Conservation (phyloP, 768 basidiomycete species). For the Tylopilus vinaceipallidus region DNA sequence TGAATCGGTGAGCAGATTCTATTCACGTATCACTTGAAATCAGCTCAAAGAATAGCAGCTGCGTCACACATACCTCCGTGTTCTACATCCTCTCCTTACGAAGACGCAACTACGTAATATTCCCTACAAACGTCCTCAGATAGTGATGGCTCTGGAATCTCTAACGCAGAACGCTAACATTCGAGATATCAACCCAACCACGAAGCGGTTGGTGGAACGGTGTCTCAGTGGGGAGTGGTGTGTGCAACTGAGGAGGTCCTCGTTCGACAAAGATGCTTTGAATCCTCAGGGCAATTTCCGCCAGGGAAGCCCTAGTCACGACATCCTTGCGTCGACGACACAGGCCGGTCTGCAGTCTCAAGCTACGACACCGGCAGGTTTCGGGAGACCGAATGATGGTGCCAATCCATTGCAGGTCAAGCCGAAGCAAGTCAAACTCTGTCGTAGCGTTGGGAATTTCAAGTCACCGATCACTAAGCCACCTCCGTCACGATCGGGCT, state of each 20-base stretch:
- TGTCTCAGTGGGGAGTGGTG: conserved; percentile 90
- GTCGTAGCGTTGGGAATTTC: conserved; percentile 66
- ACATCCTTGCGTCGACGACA: conserved; percentile 38
- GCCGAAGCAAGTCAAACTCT: conserved; percentile 51
- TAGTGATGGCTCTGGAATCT: conserved; percentile 78
- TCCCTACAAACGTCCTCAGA: conserved; percentile 91
- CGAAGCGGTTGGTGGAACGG: conserved; percentile 86
- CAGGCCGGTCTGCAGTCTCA: conserved; percentile 22
- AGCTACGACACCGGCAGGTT: not conserved
- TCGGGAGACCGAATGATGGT: conserved; percentile 20
- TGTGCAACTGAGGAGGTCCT: conserved; percentile 55
- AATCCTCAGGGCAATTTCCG: conserved; percentile 31
- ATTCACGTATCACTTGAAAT: not conserved
- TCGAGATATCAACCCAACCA: conserved; percentile 82
- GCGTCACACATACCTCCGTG: conserved; percentile 95
- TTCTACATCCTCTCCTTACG: conserved; percentile 90
- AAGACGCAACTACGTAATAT: conserved; percentile 85
- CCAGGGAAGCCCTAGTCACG: conserved; percentile 44
- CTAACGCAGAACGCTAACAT: conserved; percentile 72
- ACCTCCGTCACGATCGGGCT: conserved; percentile 32
- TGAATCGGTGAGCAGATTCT: conserved; percentile 68
- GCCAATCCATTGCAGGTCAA: conserved; percentile 27
- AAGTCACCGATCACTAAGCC: conserved; percentile 31
- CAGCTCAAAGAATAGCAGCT: conserved; percentile 45
- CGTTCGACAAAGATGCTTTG: conserved; percentile 27